These are phyloP conservation scores for Agaricus subrufescens DNA, from an alignment of 768 basidiomycete genomes.

Conservation along the genomic window DNA sequence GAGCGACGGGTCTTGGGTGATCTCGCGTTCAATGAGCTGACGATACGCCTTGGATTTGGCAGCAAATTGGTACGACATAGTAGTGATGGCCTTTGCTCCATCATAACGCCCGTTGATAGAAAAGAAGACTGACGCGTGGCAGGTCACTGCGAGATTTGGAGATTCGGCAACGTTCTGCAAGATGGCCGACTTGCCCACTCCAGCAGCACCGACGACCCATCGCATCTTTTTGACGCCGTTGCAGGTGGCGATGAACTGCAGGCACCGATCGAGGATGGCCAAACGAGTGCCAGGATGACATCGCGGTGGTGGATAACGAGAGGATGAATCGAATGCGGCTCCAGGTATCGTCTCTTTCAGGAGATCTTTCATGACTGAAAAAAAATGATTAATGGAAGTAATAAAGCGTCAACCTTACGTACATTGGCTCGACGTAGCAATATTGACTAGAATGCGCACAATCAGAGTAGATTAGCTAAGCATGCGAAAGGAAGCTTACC, in stretches of 20 bases:
- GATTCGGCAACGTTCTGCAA: slow-evolving; percentile 24
- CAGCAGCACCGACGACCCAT: slow-evolving; percentile 21
- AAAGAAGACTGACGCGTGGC: slow-evolving; percentile 19
- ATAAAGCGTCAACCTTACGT: too few species aligned
- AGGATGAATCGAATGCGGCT: slow-evolving; percentile 9
- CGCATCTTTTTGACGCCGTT: not conserved
- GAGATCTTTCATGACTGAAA: too few species aligned
- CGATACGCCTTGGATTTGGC: not conserved
- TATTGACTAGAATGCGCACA: too few species aligned
- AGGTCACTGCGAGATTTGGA: not conserved
- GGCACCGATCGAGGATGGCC: slow-evolving; percentile 2
- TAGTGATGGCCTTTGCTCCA: slow-evolving; percentile 12
- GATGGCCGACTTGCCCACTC: slow-evolving; percentile 23
- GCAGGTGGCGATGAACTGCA: not conserved
- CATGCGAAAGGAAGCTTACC: too few species aligned
- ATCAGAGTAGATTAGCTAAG: too few species aligned
- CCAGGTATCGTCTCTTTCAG: too few species aligned
- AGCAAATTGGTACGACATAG: slow-evolving; percentile 18
- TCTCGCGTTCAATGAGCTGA: slow-evolving; percentile 8
- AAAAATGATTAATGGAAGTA: too few species aligned
- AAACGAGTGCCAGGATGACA: slow-evolving; percentile 17
- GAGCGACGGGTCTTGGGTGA: too few species aligned
- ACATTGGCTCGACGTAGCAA: too few species aligned
- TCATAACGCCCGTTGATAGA: slow-evolving; percentile 5
- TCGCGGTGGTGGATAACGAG: slow-evolving; percentile 13